phyloP scores from a whole-genome alignment of 129 eudicot species.

The Pulicaria dysenterica region DNA sequence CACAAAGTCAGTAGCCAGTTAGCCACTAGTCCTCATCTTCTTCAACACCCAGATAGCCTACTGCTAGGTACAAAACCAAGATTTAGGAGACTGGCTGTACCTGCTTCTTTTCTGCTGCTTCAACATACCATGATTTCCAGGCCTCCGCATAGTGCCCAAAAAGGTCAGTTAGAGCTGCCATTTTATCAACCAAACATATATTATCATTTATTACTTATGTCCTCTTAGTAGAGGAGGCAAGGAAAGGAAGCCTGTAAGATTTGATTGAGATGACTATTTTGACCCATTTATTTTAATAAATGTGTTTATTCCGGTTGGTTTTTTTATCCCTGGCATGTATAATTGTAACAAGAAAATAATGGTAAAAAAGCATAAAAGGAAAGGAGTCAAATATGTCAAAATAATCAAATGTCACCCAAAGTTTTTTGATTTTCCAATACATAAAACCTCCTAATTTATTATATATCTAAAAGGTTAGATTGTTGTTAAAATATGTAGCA shows the following conservation, averaged over 20 bases:
- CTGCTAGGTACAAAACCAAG: not conserved
- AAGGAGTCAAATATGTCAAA: conserved; percentile 8
- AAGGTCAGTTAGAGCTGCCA: conserved; percentile 52
- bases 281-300: not conserved
- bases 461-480: not conserved
- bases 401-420: not conserved
- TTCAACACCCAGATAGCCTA: conserved; percentile 14
- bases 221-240: not conserved
- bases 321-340: conserved; percentile 7
- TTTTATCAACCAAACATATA: conserved; percentile 31
- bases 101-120: conserved; percentile 52
- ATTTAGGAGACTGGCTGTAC: conserved; percentile 35
- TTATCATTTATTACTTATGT: conserved; percentile 8
- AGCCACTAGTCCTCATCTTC: conserved; percentile 12
- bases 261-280: not conserved
- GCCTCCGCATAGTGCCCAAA: conserved; percentile 66
- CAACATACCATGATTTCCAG: conserved; percentile 65
- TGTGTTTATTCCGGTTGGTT: not conserved
- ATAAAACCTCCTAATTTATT: not conserved
- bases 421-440: not conserved
- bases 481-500: not conserved
- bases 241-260: not conserved
- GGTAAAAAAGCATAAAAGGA: not conserved
- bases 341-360: not conserved
- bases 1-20: not conserved